Evolutionary conservation across 176 grass and related monocot genomes (phyloP).

Genomic region (Chloris gayana): DNA sequence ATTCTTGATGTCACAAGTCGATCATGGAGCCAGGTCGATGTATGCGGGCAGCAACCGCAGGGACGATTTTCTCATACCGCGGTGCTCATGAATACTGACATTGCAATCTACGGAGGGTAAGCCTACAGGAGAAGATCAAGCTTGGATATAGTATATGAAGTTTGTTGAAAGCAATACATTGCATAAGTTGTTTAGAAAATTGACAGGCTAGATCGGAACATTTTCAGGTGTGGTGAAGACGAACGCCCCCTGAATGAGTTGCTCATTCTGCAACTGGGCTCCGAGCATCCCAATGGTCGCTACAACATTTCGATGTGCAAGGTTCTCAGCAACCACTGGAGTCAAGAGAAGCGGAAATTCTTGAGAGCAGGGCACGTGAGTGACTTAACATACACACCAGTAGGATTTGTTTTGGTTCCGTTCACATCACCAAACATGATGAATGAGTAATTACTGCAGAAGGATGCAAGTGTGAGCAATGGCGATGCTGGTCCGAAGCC

Average conservation of each 20-base stretch:
- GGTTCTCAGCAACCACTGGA: conserved; percentile 92
- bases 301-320: conserved; percentile 98
- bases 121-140: neutral
- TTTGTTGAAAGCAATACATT: neutral
- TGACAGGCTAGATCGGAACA: neutral
- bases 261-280: conserved; percentile 88
- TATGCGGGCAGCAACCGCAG: conserved; percentile 83
- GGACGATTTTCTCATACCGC: conserved; percentile 93
- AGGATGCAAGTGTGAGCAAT: conserved; percentile 38
- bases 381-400: neutral
- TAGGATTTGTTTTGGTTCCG: conserved; percentile 6
- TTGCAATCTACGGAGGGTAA: conserved; percentile 97
- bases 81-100: conserved; percentile 63
- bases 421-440: neutral
- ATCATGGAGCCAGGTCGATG: conserved; percentile 81
- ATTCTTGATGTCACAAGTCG: conserved; percentile 69
- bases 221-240: conserved; percentile 85
- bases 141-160: neutral
- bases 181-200: neutral
- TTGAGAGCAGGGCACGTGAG: conserved; percentile 58
- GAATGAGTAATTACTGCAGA: conserved; percentile 41
- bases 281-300: conserved; percentile 90
- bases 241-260: conserved; percentile 90
- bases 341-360: conserved; percentile 78
- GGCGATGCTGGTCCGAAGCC: conserved; percentile 48